Evolutionary conservation across 495 filamentous ascomycete species (phyloP).

Genomic region (Penicillium cataractarum): DNA sequence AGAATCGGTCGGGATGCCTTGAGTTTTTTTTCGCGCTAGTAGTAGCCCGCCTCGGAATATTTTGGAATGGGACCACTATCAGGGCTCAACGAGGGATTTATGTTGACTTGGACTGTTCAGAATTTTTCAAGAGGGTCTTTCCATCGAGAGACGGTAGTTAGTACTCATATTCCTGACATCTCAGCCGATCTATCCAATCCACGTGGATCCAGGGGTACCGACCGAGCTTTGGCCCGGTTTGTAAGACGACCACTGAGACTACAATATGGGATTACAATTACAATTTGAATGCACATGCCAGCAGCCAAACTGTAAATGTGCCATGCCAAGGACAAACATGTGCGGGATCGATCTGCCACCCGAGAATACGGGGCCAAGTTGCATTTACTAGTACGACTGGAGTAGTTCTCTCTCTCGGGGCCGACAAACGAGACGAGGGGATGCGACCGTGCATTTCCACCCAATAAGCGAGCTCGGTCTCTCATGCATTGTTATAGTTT

Average conservation of each 20-base stretch:
- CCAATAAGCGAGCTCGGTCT: background rate
- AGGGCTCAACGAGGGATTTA: no score
- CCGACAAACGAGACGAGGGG: background rate
- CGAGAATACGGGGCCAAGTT: background rate
- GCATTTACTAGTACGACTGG: background rate
- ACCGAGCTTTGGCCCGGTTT: background rate
- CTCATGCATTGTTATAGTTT: no score
- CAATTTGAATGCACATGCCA: background rate
- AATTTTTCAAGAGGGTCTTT: background rate
- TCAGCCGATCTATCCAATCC: constrained; percentile 1
- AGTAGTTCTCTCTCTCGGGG: no score
- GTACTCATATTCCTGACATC: no score
- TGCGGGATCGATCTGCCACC: background rate
- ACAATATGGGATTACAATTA: background rate
- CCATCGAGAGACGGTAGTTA: no score
- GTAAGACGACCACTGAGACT: background rate
- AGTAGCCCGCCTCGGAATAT: no score
- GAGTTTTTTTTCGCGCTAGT: constrained; percentile 1
- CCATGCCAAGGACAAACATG: background rate
- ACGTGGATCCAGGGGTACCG: constrained; percentile 3
- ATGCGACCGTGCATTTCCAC: background rate
- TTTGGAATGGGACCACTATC: no score
- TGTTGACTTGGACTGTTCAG: no score
- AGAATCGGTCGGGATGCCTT: background rate
- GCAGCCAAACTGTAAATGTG: background rate